These are phyloP conservation scores for Mesotaenium endlicherianum DNA, from an alignment of 139 green algal species.

Conservation along the genomic window DNA sequence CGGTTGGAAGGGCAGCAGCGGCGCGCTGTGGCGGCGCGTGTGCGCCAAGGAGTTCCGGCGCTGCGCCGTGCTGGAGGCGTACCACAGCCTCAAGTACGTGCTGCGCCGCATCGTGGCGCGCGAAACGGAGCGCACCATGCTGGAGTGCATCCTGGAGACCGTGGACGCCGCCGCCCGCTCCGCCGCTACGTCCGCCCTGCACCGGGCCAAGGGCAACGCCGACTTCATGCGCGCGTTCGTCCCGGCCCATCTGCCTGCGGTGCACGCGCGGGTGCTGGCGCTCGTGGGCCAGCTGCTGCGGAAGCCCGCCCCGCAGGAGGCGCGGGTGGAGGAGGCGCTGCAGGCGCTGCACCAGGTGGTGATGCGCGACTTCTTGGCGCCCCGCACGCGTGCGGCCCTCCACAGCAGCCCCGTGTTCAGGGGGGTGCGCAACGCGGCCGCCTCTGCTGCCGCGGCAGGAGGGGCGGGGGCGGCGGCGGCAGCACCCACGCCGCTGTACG, in stretches of 20 bases:
- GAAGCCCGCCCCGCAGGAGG: neutral
- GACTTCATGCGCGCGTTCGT: constrained; percentile 9
- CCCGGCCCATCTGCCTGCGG: neutral
- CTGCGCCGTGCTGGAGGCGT: constrained; percentile 27
- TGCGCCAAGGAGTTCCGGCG: constrained; percentile 11
- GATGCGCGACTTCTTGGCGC: constrained; percentile 12
- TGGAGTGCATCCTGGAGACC: neutral
- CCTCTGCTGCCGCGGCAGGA: neutral
- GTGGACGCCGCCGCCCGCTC: neutral
- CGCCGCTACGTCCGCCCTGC: neutral
- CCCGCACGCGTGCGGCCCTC: neutral
- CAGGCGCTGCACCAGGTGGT: constrained; percentile 24
- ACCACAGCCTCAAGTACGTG: neutral
- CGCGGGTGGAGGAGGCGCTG: neutral
- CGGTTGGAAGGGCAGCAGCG: neutral
- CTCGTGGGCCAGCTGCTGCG: neutral
- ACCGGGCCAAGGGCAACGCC: neutral
- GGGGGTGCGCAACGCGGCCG: neutral
- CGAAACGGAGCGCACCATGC: neutral
- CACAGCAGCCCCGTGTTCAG: neutral
- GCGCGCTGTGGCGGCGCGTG: neutral
- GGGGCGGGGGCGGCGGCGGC: too few relatives aligned
- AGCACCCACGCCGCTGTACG: neutral
- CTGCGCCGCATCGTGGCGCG: constrained; percentile 3
- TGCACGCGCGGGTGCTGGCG: constrained; percentile 18